Evolutionary conservation across 2,329 filamentous ascomycete species (phyloP).

Genomic region (Xylariales sp.): DNA sequence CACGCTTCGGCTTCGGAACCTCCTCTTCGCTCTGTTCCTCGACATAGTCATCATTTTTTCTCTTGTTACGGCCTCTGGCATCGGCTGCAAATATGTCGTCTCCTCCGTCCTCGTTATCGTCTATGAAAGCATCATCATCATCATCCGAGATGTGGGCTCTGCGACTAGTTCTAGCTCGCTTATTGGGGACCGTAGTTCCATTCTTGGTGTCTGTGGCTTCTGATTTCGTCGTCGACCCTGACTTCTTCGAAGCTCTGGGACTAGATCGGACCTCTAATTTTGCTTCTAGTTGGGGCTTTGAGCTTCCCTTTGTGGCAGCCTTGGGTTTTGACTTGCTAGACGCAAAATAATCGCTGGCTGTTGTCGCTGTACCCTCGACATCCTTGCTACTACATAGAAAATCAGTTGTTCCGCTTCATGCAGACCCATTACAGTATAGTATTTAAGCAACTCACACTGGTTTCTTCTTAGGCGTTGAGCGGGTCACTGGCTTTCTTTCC

Average conservation of each 20-base stretch:
- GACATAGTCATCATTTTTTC: slow-evolving; percentile 69
- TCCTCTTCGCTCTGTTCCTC: slow-evolving; percentile 69
- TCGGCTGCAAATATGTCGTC: slow-evolving; percentile 82
- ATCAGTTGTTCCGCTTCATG: slow-evolving; percentile 1
- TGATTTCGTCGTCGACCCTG: slow-evolving; percentile 18
- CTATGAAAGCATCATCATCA: slow-evolving; percentile 54
- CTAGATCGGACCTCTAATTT: slow-evolving; percentile 48
- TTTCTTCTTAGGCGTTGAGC: slow-evolving; percentile 50
- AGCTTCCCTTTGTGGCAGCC: slow-evolving; percentile 34
- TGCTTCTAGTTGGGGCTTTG: slow-evolving; percentile 32
- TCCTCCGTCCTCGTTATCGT: slow-evolving; percentile 66
- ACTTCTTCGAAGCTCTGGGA: slow-evolving; percentile 38
- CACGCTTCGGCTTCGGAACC: slow-evolving; percentile 54
- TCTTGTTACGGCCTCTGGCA: slow-evolving; percentile 59
- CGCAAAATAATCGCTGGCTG: slow-evolving; percentile 55
- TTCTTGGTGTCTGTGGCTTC: slow-evolving; percentile 24
- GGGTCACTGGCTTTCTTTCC: slow-evolving; percentile 52
- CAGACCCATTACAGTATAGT: not conserved
- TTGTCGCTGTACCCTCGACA: slow-evolving; percentile 45
- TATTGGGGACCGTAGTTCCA: slow-evolving; percentile 30
- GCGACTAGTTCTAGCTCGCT: slow-evolving; percentile 34
- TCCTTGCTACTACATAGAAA: slow-evolving; percentile 29
- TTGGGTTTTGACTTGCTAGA: slow-evolving; percentile 39
- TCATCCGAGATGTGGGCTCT: slow-evolving; percentile 39
- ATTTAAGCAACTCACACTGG: slow-evolving; percentile 32